Base-by-base conservation (phyloP, 2,329 filamentous ascomycete species). In the Colletotrichum neosansevieriae region DNA sequence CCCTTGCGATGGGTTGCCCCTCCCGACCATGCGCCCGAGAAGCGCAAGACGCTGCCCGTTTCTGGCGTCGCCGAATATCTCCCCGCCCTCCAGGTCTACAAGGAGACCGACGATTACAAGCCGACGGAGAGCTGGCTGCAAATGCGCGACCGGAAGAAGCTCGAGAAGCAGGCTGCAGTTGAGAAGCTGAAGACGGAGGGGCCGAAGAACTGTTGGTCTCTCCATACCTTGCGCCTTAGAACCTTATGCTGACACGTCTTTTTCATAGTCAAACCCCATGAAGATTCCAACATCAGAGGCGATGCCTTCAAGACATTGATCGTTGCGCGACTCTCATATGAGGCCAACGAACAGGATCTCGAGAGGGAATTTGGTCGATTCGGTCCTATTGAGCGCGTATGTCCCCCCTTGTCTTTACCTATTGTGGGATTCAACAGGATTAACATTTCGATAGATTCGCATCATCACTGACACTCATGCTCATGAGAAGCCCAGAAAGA, bases 281-380 rank as follows among this genome's bases (percentile, higher is more conserved):
- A 96, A 42, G 96, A 99, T 76, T 88, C 92, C 12, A 96, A 98
- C 74, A 91, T 97, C 72, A 89, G 94, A 72, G 95, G 96, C 64
- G 94, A 98, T 82, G 92, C 95, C 2, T 98, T 96, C 85, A 97
- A 93, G 82, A 99, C 96, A 13, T 85, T 99, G 58, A 97, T 99
- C 75, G 92, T 98, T 62, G 92, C 93, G 60, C 91, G 96, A 62
- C 86, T 99, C 56, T 94, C 92, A 76, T 99, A 98, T 77, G 92
- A 96, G 67, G 91, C 92, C 53, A 94, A 93, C 71, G 92, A 95
- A 75, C 89, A 94, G 74, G 96, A 99, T 76, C 85, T 99, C 47
- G 94, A 98, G 82, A 89, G 92, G 74, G 95, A 98, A 78, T 99
- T 99, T 80, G 92, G 92, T 24, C 91, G 95, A 64, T 98, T 94